Evolutionary conservation across 2,329 filamentous ascomycete genomes (phyloP), one percentile per base, ranked within the genome.

Genomic region (Aspergillus costaricaensis): DNA sequence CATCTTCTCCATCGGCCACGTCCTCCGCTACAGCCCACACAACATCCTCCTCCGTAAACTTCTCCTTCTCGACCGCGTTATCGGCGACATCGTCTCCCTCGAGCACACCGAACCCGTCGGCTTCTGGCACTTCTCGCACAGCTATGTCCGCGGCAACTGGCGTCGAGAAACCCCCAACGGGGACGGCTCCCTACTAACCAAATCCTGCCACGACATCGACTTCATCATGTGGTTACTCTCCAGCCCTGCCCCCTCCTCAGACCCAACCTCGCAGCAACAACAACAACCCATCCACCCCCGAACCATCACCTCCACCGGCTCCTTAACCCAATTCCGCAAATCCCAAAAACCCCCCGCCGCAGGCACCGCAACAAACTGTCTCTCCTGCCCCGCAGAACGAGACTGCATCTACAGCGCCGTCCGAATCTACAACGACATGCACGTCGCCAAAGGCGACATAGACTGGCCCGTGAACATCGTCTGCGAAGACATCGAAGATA

Each of bases 201-300:
- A 98, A 77, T 96, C 91, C 61, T 98, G 95, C 68, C 95, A 99
- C 70, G 95, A 99, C 68, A 91, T 99, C 53, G 95, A 99, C 72
- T 86, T 98, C 59, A 79, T 98, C 4, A 81, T 98, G 15, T 99
- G 95, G 95, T 80, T 98, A 50, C 83, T 98, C 10, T 94, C 89
- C 71, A 91, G 91, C 0, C 91, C 91, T 0, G 75, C 83, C 0
- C 70, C 80, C 68, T 55, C 64, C 1, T 60, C 65, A 43, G 57
- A 39, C 2, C 62, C 62, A 36, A 36, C 12, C 32, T 36, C 15
- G 19, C 3, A 14, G 12, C 27, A 30, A 27, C 25, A 14, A 30
- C 27, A 30, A 27, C 25, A 27, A 84, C 89, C 0, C 93, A 97
- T 74, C 32, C 81, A 94, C 0, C 94, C 94, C 0, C 83, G 86